Evolutionary conservation across 495 filamentous ascomycete species (phyloP).

Genomic region (Aspergillus wentii): DNA sequence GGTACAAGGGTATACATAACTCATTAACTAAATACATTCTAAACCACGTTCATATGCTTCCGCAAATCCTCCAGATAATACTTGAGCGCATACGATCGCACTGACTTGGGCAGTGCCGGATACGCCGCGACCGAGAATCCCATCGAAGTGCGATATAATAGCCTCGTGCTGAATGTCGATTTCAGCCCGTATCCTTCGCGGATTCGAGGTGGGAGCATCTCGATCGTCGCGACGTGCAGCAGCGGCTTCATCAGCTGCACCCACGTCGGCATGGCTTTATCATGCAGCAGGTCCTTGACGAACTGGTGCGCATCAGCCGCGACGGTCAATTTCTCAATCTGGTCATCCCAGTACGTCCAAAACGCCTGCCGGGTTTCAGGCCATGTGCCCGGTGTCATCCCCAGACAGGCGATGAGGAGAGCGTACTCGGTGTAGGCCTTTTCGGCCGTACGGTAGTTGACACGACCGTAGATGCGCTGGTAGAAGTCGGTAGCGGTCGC

Average conservation of each 20-base stretch:
- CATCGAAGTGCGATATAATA: slow-evolving; percentile 32
- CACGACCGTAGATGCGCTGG: slow-evolving; percentile 36
- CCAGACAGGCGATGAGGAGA: slow-evolving; percentile 24
- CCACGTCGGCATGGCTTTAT: slow-evolving; percentile 28
- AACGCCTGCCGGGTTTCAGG: slow-evolving; percentile 29
- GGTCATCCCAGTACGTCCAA: slow-evolving; percentile 39
- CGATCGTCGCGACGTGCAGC: slow-evolving; percentile 28
- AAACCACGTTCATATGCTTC: slow-evolving; percentile 26
- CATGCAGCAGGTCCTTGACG: slow-evolving; percentile 23
- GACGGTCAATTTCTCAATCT: slow-evolving; percentile 25
- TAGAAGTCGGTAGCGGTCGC: slow-evolving; percentile 39
- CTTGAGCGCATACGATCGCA: slow-evolving; percentile 24
- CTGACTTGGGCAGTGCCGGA: slow-evolving; percentile 29
- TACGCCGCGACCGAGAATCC: slow-evolving; percentile 34
- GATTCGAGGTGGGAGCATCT: slow-evolving; percentile 35
- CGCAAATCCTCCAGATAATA: slow-evolving; percentile 28
- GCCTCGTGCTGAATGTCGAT: slow-evolving; percentile 25
- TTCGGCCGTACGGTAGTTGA: slow-evolving; percentile 33
- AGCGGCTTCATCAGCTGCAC: slow-evolving; percentile 31
- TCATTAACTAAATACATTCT: slow-evolving; percentile 8
- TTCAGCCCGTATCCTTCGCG: slow-evolving; percentile 36
- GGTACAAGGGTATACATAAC: slow-evolving; percentile 7
- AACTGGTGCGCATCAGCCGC: slow-evolving; percentile 29
- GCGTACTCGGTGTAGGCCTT: slow-evolving; percentile 32
- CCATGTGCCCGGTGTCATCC: slow-evolving; percentile 25